Evolutionary conservation across 164 flowering plant species (phyloP).

Genomic region (Nymphaea thermarum): DNA sequence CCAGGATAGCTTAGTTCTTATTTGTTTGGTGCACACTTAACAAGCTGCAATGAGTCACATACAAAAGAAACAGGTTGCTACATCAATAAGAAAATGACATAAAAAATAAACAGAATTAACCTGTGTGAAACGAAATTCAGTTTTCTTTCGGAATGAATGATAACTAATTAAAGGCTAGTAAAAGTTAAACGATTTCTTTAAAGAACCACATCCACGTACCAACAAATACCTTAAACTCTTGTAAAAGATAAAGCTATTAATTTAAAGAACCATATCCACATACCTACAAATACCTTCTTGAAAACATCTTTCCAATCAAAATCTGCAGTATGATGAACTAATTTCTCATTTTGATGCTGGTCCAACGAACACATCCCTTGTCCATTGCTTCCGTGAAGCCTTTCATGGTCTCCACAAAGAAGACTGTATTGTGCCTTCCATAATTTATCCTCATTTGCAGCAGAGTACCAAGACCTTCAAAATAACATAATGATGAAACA

Average conservation of each 20-base stretch:
- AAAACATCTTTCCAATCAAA: slow-evolving; percentile 50
- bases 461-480: slow-evolving; percentile 72
- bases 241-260: neutral
- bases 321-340: neutral
- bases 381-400: slow-evolving; percentile 1
- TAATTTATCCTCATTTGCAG: slow-evolving; percentile 52
- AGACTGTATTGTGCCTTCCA: slow-evolving; percentile 52
- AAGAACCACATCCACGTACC: too few relatives aligned
- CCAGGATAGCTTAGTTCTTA: too few relatives aligned
- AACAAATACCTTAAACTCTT: too few relatives aligned
- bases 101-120: too few relatives aligned
- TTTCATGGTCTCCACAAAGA: slow-evolving; percentile 22
- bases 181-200: too few relatives aligned
- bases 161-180: too few relatives aligned
- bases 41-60: too few relatives aligned
- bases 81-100: too few relatives aligned
- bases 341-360: slow-evolving; percentile 4
- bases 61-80: too few relatives aligned
- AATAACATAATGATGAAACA: neutral
- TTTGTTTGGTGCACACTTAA: too few relatives aligned
- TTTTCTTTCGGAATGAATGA: too few relatives aligned
- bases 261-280: slow-evolving; percentile 1
- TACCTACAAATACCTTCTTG: slow-evolving; percentile 45
- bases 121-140: too few relatives aligned
- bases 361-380: slow-evolving; percentile 8